Conservation (phyloP, 345 rosid species). For the Mangifera indica region DNA sequence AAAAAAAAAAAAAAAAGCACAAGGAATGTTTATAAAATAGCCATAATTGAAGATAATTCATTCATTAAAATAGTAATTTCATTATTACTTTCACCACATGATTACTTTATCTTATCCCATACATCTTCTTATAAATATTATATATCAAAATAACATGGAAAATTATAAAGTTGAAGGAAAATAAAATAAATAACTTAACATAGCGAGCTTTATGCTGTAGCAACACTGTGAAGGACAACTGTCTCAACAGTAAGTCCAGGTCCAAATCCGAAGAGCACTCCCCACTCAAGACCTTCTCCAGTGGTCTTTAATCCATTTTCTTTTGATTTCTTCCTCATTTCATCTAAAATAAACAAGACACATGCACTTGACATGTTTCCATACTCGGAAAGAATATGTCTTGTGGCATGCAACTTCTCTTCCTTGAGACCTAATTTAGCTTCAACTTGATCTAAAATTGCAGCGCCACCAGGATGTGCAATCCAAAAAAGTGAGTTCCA, state of each 20-base stretch:
- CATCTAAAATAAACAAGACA: slow-evolving; percentile 47
- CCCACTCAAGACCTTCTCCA: slow-evolving; percentile 62
- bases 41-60: no score
- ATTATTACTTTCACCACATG: no score
- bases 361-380: slow-evolving; percentile 54
- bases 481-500: slow-evolving; percentile 59
- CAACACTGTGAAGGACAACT: slow-evolving; percentile 45
- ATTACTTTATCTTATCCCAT: no score
- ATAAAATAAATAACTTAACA: neutral
- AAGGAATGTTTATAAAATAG: no score
- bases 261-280: slow-evolving; percentile 54
- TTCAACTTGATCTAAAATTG: slow-evolving; percentile 49
- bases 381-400: slow-evolving; percentile 39
- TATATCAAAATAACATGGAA: neutral
- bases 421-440: slow-evolving; percentile 30
- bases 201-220: neutral
- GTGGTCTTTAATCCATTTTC: slow-evolving; percentile 33
- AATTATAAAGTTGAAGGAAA: neutral
- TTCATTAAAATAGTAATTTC: no score
- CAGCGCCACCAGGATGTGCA: slow-evolving; percentile 56
- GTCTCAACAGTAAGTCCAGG: slow-evolving; percentile 57
- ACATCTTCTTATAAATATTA: no score
- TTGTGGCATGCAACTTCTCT: slow-evolving; percentile 35
- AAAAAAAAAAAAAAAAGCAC: no score
- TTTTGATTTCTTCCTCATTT: slow-evolving; percentile 42